Base-by-base conservation (phyloP, 2,329 filamentous ascomycete species). In the Penicillium sp. region DNA sequence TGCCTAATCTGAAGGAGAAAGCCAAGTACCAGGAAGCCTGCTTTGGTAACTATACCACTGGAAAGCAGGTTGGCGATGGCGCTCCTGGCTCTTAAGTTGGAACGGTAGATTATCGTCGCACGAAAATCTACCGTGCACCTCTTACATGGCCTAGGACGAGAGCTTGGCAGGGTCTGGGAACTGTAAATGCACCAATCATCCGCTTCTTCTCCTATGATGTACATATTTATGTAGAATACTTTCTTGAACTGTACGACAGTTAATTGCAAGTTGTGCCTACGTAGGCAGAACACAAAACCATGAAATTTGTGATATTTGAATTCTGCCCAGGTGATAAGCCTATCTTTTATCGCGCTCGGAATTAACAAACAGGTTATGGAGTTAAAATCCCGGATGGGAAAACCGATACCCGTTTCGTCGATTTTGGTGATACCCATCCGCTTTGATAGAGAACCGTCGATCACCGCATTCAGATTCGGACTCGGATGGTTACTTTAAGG, bases 21-120 rank as follows among this genome's bases (percentile, higher is more conserved):
- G 67, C 68, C 0, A 48, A 54, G 51, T 69, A 66, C 43, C 64
- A 68, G 25, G 41, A 61, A 46, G 64, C 67, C 2, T 70, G 66
- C 41, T 68, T 67, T 44, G 65, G 64, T 9, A 61, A 64, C 3
- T 65, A 65, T 47, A 54, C 57, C 1, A 54, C 54, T 3, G 55
- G 56, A 3, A 49, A 46, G 5, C 67, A 69, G 49, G 67, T 70
- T 44, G 61, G 56, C 7, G 54, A 62, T 48, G 54, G 61, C 30
- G 57, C 49, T 25, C 59, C 59, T 16, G 27, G 7, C 10, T 52
- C 44, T 16, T 38, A 53, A 53, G 24, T 36, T 38, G 16, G 5
- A 27, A 38, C n/a, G 22, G 25, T 22, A 8, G 14, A 30, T 25
- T 27, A 33, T 39, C 30, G 5, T 16, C 5, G 7, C 7, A 33